Evolutionary conservation across 2,329 filamentous ascomycete species (phyloP), one percentile per base, ranked within the genome.

Genomic region (Curvularia hawaiiensis): DNA sequence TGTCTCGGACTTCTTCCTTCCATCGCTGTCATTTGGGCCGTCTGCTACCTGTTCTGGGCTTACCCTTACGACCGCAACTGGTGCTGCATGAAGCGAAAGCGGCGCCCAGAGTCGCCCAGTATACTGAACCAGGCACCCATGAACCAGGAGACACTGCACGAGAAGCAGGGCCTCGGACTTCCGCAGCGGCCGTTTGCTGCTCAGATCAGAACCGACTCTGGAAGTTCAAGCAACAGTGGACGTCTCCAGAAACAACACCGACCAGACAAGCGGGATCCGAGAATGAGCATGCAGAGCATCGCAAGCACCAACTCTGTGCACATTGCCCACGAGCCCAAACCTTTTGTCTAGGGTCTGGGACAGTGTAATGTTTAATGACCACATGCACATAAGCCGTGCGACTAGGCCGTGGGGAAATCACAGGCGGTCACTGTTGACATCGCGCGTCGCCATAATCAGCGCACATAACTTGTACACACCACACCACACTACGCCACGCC

Each of bases 41-140:
- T 69, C 26, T 53, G 65, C 28, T 74, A 66, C 61, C 65, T 71
- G 5, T 63, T 74, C n/a, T 69, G 66, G 57, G 62, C 61, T 50
- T 70, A 70, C 46, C 56, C 63, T 41, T 59, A 62, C 11, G 59
- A 60, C 16, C 67, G 67, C 40, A 67, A 62, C 51, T 69, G 66
- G 53, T 70, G 66, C 46, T 70, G 67, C 61, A 62, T 59, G 20
- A 65, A 60, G 26, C 63, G 65, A 52, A 68, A 67, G 61, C 65
- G 56, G 30, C 50, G 54, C 47, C 54, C 56, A 14, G 22, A 51
- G 28, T 28, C 40, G 11, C 50, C 58, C 16, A 57, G 61, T 12
- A 38, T 60, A 39, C 12, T 53, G 26, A 51, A 51, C 12, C 45
- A 40, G 54, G 53, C 52, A 43, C 54, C 55, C 0, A 43, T 56